Percentiles rank a stretch among this genome's conserved stretches.
Conservation (phyloP, 768 basidiomycete genomes). For the Serendipita vermifera region DNA sequence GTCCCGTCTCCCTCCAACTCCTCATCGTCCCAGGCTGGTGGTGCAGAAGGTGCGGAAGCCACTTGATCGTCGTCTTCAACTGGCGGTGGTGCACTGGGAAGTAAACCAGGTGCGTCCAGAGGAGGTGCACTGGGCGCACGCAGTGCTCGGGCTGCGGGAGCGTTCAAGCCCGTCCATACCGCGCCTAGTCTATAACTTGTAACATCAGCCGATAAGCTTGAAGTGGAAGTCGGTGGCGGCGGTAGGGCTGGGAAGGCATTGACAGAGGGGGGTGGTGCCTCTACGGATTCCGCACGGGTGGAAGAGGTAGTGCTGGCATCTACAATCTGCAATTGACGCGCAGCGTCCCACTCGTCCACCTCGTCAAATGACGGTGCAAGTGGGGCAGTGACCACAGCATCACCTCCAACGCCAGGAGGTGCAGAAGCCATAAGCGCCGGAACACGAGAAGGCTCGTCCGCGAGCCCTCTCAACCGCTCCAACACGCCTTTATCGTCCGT, state of each 20-base stretch:
- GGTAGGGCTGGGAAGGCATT: neutral
- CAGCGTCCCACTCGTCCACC: neutral
- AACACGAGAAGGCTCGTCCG: neutral
- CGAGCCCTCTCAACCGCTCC: neutral
- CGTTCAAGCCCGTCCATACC: neutral
- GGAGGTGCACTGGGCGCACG: neutral
- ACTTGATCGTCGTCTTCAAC: neutral
- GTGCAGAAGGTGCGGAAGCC: neutral
- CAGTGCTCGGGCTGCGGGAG: neutral
- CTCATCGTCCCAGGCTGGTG: conserved; percentile 3
- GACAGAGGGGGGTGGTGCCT: neutral
- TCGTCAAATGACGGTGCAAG: neutral
- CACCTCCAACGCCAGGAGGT: too few species aligned
- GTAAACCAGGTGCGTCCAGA: too few species aligned
- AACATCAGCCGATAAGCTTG: neutral
- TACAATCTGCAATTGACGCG: neutral
- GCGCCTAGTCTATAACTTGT: neutral
- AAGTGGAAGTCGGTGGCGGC: neutral
- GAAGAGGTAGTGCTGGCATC: neutral
- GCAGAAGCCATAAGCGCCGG: too few species aligned
- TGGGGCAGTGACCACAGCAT: too few species aligned
- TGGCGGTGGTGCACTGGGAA: too few species aligned
- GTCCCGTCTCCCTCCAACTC: too few species aligned
- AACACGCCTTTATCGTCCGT: conserved; percentile 1
- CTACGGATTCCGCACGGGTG: neutral